Evolutionary conservation across 768 basidiomycete species (phyloP), one percentile per base, ranked within the genome.

Genomic region (Kwoniella europaea): DNA sequence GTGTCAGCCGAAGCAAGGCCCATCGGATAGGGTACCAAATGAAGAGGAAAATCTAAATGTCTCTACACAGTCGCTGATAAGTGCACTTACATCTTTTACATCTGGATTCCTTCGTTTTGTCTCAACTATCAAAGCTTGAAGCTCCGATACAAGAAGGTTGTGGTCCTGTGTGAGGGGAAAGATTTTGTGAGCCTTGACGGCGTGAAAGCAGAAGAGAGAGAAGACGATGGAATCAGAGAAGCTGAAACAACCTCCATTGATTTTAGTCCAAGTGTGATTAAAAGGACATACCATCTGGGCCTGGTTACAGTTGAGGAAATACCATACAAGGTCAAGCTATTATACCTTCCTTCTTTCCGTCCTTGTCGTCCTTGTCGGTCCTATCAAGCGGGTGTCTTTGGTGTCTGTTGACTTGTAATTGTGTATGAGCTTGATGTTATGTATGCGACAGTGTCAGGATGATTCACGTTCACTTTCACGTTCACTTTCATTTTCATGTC

Each of bases 101-200:
- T 97, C 94, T 22, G 93, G 92, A 83, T 95, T 90, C 76, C 92
- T 92, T 70, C 94, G 86, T 76, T 90, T 88, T 27, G 92, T 93
- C 86, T 96, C 95, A 77, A 91, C 92, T 10, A 93, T 89, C 74
- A 98, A 84, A 50, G 94, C 91, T 91, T 83, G 80, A 4, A 83
- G 79, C 69, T 85, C 83, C 24, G 77, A 77, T 1, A 84, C 76
- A 35, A 85, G 80, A 15, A 84, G 68, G 57, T 79, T 74, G 58
- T 79, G 79, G 74, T 83, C 82, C 82, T 82, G 50, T n/a, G 10
- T 57, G 43, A 9, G 50, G 50, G 13, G 27, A 27, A 27, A 27
- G 27, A 27, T 2, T 27, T 27, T 27, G 27, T 27, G 27, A 27
- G 27, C 27, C 27, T 27, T 27, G 27, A 27, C 27, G 4, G 27